These are phyloP conservation scores for Pythium monospermum DNA, from an alignment of 352 stramenopile genomes.

Conservation along the genomic window DNA sequence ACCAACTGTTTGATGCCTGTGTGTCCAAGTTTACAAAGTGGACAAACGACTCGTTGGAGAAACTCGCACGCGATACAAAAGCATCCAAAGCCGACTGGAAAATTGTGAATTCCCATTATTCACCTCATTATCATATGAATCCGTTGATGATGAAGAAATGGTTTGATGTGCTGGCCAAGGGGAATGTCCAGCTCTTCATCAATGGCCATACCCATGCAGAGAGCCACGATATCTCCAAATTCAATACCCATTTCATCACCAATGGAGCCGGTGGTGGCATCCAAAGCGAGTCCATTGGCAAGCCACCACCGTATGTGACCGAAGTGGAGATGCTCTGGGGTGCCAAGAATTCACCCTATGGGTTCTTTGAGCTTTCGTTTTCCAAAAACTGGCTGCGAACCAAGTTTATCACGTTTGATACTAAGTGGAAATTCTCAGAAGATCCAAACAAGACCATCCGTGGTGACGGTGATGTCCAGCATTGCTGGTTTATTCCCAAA, in stretches of 20 bases:
- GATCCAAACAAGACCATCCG: conserved; percentile 15
- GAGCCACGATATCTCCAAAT: conserved; percentile 50
- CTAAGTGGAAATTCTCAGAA: conserved; percentile 29
- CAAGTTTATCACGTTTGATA: conserved; percentile 36
- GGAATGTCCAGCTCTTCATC: conserved; percentile 59
- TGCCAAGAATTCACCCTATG: conserved; percentile 24
- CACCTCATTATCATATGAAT: conserved; percentile 67
- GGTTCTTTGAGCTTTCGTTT: conserved; percentile 37
- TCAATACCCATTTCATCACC: conserved; percentile 34
- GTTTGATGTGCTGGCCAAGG: conserved; percentile 45
- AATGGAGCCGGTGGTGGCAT: conserved; percentile 37
- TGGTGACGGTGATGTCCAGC: conserved; percentile 20
- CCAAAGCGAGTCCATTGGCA: conserved; percentile 24
- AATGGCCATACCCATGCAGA: conserved; percentile 75
- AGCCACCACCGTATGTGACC: conserved; percentile 16
- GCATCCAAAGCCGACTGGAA: conserved; percentile 76
- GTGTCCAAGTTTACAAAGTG: conserved; percentile 57
- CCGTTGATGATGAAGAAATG: conserved; percentile 52
- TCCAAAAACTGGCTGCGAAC: conserved; percentile 35
- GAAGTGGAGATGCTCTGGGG: conserved; percentile 23
- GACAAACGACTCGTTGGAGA: conserved; percentile 63
- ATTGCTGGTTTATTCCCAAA: conserved; percentile 48
- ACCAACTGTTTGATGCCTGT: conserved; percentile 52
- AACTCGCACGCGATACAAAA: conserved; percentile 42
- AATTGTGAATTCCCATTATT: conserved; percentile 85